phyloP scores from a whole-genome alignment of 139 green algal species.

The Eudorina sp. region DNA sequence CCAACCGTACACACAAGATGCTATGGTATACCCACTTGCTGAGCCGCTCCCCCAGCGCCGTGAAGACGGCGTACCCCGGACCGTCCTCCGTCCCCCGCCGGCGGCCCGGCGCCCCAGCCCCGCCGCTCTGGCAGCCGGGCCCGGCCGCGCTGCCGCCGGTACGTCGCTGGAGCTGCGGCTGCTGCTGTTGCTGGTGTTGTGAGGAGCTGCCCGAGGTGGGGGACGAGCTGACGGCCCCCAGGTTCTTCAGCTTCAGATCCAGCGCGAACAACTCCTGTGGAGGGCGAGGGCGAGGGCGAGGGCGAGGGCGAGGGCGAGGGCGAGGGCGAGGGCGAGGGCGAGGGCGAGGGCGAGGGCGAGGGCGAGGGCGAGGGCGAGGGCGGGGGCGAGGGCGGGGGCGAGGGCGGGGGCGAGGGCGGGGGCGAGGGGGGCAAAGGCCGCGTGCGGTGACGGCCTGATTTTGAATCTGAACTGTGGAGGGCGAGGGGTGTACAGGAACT shows the following conservation, averaged over 20 bases:
- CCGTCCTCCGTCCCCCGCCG: constrained; percentile 38
- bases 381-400: too few species aligned
- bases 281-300: background rate
- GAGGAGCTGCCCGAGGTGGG: background rate
- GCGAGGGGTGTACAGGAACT: too few species aligned
- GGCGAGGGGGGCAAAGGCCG: too few species aligned
- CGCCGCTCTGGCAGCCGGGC: background rate
- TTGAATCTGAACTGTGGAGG: too few species aligned
- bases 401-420: too few species aligned
- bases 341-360: too few species aligned
- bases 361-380: too few species aligned
- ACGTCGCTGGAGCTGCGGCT: background rate
- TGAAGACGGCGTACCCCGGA: constrained; percentile 5
- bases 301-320: too few species aligned
- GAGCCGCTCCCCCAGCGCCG: constrained; percentile 43
- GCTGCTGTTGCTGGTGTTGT: background rate
- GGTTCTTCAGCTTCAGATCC: constrained; percentile 38
- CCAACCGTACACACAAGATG: too few species aligned
- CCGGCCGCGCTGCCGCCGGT: background rate
- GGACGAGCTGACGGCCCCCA: background rate
- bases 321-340: too few species aligned
- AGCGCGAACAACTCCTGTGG: constrained; percentile 38
- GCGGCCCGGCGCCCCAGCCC: background rate
- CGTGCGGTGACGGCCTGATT: too few species aligned
- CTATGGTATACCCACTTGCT: constrained; percentile 2